Conservation (phyloP, 768 basidiomycete species). For the Mycena alexandri region DNA sequence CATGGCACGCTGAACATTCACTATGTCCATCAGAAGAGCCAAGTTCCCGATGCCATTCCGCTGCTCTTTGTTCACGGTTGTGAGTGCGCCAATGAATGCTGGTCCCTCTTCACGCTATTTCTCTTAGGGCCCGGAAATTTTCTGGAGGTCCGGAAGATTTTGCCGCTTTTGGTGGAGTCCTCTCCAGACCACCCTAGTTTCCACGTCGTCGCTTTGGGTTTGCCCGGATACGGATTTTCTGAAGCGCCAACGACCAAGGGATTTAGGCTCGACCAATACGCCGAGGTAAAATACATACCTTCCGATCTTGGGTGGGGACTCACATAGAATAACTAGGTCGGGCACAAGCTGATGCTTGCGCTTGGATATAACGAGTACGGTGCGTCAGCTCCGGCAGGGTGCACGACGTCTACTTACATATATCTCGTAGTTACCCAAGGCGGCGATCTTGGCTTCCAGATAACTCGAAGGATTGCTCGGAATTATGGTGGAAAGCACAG, state of each 20-base stretch:
- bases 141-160: conserved; percentile 55
- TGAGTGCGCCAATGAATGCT: conserved; percentile 3
- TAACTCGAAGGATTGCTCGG: conserved; percentile 48
- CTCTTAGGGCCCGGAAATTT: conserved; percentile 60
- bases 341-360: conserved; percentile 61
- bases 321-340: conserved; percentile 44
- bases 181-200: conserved; percentile 53
- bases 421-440: conserved; percentile 56
- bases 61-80: conserved; percentile 61
- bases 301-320: no score
- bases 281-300: conserved; percentile 47
- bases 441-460: conserved; percentile 62
- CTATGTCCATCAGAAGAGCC: conserved; percentile 57
- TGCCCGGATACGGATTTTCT: conserved; percentile 63
- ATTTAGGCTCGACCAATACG: conserved; percentile 52
- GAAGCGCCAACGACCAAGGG: conserved; percentile 55
- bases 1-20: conserved; percentile 56
- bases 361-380: conserved; percentile 53
- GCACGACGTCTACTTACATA: background rate
- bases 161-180: conserved; percentile 53
- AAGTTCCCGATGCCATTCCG: conserved; percentile 38
- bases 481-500: conserved; percentile 52
- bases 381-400: background rate
- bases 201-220: conserved; percentile 60
- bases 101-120: background rate